A percentile compares a stretch with the other conserved stretches of the same genome.
phyloP scores from a whole-genome alignment of 2,329 filamentous ascomycete species.

The Sporothrix dimorphospora region DNA sequence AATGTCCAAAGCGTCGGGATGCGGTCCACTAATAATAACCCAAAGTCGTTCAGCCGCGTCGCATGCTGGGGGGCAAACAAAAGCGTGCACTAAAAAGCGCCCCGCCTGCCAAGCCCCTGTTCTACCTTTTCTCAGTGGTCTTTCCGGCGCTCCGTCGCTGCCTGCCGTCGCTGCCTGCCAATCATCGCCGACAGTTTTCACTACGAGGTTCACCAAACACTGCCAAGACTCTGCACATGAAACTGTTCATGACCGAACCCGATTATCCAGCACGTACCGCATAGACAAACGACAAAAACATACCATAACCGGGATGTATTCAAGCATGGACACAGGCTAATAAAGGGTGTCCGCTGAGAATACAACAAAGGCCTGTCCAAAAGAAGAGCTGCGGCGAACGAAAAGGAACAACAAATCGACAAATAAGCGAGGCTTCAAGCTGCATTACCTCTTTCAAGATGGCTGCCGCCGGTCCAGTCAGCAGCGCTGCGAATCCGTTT shows the following conservation, averaged over 20 bases:
- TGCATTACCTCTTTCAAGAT: background rate
- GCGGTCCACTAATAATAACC: constrained; percentile 10
- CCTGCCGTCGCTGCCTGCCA: background rate
- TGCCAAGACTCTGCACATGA: constrained; percentile 5
- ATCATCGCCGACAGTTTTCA: background rate
- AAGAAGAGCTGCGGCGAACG: background rate
- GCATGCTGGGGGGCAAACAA: constrained; percentile 2
- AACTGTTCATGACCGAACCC: background rate
- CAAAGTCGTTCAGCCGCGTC: constrained; percentile 15
- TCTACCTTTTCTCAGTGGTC: background rate
- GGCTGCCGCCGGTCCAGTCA: constrained; percentile 35
- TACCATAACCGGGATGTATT: constrained; percentile 20
- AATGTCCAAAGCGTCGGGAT: background rate
- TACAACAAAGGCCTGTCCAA: background rate
- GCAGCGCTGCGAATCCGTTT: constrained; percentile 68
- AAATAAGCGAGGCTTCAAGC: background rate
- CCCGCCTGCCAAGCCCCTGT: constrained; percentile 12
- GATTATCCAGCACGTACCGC: background rate
- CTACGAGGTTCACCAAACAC: background rate
- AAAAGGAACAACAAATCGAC: background rate
- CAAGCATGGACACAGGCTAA: constrained; percentile 5
- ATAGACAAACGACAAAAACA: background rate
- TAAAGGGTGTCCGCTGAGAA: background rate
- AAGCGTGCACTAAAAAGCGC: background rate
- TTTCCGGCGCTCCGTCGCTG: background rate